phyloP scores from a whole-genome alignment of 169 alveolate species.

The Theileria orientalis region DNA sequence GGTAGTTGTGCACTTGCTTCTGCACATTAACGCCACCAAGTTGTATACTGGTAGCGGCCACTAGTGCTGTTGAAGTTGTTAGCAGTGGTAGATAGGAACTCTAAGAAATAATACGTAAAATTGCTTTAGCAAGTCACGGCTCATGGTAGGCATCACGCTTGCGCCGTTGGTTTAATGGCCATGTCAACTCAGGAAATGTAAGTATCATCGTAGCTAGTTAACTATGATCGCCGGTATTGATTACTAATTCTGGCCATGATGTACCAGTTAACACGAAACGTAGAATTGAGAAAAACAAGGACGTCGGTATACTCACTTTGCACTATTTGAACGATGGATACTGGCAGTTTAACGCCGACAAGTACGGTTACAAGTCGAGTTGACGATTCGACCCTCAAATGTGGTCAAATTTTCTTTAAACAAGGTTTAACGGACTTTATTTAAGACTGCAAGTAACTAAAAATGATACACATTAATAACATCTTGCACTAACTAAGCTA shows the following conservation, averaged over 20 bases:
- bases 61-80: too few species aligned
- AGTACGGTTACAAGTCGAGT: slow-evolving; percentile 3
- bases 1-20: not conserved
- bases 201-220: too few species aligned
- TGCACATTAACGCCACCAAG: too few species aligned
- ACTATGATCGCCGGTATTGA: too few species aligned
- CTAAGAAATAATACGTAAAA: too few species aligned
- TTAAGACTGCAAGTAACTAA: not conserved
- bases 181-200: slow-evolving; percentile 92
- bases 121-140: slow-evolving; percentile 83
- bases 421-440: too few species aligned
- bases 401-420: not conserved
- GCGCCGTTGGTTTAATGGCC: slow-evolving; percentile 92
- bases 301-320: slow-evolving; percentile 89
- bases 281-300: slow-evolving; percentile 83
- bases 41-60: too few species aligned
- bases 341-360: slow-evolving; percentile 82
- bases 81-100: too few species aligned
- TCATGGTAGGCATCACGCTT: slow-evolving; percentile 90
- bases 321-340: slow-evolving; percentile 92
- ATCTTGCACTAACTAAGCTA: not conserved
- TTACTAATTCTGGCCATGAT: too few species aligned
- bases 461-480: not conserved
- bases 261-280: too few species aligned
- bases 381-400: not conserved